Conservation (phyloP, 108 stramenopile genomes). For the Stephanodiscus triporus region DNA sequence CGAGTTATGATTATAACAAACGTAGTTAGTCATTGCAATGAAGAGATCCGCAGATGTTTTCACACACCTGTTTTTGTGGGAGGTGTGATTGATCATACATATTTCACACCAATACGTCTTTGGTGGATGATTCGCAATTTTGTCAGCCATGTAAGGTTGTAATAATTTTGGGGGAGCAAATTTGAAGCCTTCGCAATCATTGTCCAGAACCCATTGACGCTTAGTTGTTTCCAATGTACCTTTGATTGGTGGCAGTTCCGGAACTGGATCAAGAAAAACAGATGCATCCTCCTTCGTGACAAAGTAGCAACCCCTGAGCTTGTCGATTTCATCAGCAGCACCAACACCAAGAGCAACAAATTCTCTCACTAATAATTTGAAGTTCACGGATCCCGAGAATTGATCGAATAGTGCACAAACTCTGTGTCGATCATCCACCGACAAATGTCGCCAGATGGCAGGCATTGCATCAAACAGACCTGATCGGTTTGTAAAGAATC, state of each 20-base stretch:
- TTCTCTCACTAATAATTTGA: neutral
- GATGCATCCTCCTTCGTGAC: slow-evolving; percentile 4
- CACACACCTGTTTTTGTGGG: no score
- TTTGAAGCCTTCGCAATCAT: neutral
- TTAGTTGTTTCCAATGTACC: no score
- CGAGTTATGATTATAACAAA: no score
- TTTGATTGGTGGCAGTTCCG: no score
- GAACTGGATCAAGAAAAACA: slow-evolving; percentile 1
- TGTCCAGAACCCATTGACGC: slow-evolving; percentile 4
- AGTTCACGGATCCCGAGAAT: neutral
- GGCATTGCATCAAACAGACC: slow-evolving; percentile 17
- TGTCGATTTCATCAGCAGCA: neutral
- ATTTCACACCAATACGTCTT: no score
- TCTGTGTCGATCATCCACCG: neutral
- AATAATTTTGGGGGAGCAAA: neutral
- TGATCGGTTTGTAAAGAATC: slow-evolving; percentile 10
- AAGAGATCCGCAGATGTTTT: no score
- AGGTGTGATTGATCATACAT: no score
- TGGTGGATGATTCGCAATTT: no score
- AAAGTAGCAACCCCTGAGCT: slow-evolving; percentile 21
- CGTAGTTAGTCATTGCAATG: no score
- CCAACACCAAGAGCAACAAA: slow-evolving; percentile 9
- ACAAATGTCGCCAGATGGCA: slow-evolving; percentile 3
- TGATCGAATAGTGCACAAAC: neutral
- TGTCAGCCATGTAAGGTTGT: no score